A percentile compares a stretch with the other conserved stretches of the same genome.
Evolutionary conservation across 495 filamentous ascomycete genomes (phyloP).

Genomic region (Talaromyces liani): DNA sequence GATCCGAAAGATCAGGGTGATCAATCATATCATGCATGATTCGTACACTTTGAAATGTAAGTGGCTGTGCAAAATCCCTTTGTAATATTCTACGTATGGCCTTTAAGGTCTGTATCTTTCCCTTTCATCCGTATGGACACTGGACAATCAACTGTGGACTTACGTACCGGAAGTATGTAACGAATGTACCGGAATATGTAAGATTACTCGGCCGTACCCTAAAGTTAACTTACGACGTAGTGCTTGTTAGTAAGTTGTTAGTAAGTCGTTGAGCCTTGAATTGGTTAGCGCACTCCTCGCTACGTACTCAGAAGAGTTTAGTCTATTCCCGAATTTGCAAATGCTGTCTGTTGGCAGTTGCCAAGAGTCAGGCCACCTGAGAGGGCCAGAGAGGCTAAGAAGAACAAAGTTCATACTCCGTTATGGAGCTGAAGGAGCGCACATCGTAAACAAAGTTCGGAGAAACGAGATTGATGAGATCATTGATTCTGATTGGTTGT

Average conservation of each 20-base stretch:
- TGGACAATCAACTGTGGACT: background rate
- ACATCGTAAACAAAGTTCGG: background rate
- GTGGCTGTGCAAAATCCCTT: background rate
- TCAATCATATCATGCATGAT: background rate
- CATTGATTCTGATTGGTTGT: background rate
- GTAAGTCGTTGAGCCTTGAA: background rate
- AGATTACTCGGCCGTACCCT: background rate
- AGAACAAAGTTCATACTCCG: background rate
- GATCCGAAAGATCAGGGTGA: background rate
- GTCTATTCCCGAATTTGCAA: background rate
- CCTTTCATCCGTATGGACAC: background rate
- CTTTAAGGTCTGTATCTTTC: background rate
- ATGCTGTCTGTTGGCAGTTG: background rate
- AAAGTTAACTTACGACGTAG: background rate
- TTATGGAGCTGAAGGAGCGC: background rate
- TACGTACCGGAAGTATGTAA: background rate
- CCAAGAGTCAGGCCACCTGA: background rate
- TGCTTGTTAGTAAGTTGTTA: background rate
- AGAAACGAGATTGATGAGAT: constrained; percentile 1
- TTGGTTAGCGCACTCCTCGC: background rate
- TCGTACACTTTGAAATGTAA: background rate
- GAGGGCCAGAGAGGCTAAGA: background rate
- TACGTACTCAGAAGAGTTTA: background rate
- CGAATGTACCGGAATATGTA: background rate
- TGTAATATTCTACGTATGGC: background rate